A percentile compares a stretch with the other conserved stretches of the same genome.
Evolutionary conservation across 1,139 yeast genomes (phyloP).

Genomic region (Hansenula sp.): DNA sequence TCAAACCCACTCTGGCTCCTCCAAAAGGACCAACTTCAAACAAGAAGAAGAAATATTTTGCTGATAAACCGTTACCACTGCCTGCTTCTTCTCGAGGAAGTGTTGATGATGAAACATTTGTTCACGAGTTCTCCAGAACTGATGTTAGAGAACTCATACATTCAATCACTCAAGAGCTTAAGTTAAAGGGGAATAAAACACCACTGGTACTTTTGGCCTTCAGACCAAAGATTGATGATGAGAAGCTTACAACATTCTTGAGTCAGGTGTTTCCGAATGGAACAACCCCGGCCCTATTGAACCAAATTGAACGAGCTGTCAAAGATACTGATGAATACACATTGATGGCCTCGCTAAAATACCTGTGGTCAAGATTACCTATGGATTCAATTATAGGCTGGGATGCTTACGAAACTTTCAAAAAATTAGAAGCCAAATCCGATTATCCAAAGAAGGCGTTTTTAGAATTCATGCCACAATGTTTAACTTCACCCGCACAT

Average conservation of each 20-base stretch:
- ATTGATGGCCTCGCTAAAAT: constrained; percentile 68
- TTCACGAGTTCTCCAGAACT: constrained; percentile 56
- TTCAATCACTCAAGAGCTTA: constrained; percentile 60
- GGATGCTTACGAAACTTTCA: constrained; percentile 75
- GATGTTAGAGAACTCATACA: constrained; percentile 64
- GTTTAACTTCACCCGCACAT: constrained; percentile 79
- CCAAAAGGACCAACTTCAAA: not conserved
- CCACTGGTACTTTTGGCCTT: constrained; percentile 69
- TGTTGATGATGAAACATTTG: constrained; percentile 31
- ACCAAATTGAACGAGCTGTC: constrained; percentile 35
- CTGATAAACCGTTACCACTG: constrained; percentile 5
- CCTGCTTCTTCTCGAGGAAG: constrained; percentile 2
- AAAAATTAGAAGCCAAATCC: constrained; percentile 58
- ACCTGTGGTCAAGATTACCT: constrained; percentile 83
- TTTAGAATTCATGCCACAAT: constrained; percentile 76
- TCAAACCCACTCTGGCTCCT: not conserved
- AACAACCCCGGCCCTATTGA: constrained; percentile 35
- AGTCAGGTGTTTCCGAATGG: constrained; percentile 48
- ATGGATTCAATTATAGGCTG: constrained; percentile 81
- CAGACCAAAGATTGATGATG: constrained; percentile 60
- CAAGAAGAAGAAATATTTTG: not conserved
- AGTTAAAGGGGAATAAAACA: constrained; percentile 47
- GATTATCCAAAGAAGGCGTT: constrained; percentile 71
- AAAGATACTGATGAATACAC: constrained; percentile 58
- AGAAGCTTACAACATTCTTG: constrained; percentile 49